These are phyloP conservation scores for Pseudopithomyces chartarum DNA, from an alignment of 2,329 filamentous ascomycete species.

Conservation along the genomic window DNA sequence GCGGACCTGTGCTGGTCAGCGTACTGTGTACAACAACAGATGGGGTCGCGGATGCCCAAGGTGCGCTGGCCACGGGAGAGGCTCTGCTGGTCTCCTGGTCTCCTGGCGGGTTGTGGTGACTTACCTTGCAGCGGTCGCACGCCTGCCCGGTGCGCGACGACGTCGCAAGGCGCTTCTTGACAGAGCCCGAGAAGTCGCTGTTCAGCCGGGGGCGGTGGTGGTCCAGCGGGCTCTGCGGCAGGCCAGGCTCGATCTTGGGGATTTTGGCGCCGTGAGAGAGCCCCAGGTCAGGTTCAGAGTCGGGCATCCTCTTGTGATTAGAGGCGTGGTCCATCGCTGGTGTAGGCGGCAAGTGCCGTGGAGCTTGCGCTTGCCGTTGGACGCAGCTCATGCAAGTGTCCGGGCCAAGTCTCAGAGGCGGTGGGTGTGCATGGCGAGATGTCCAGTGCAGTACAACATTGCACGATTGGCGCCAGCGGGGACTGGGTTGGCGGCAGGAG, in stretches of 20 bases:
- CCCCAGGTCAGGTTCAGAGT: slow-evolving; percentile 16
- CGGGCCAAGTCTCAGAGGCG: background rate
- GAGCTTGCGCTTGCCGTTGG: slow-evolving; percentile 1
- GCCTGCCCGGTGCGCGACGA: slow-evolving; percentile 77
- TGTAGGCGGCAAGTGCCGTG: slow-evolving; percentile 2
- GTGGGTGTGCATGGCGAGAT: background rate
- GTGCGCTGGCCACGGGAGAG: background rate
- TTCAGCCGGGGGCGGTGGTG: slow-evolving; percentile 11
- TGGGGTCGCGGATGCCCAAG: background rate
- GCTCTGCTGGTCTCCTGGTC: background rate
- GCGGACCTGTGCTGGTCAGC: slow-evolving; percentile 61
- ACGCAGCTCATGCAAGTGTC: background rate
- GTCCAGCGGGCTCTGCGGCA: slow-evolving; percentile 20
- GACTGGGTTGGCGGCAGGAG: background rate
- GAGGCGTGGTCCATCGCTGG: slow-evolving; percentile 2
- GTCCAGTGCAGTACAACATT: background rate
- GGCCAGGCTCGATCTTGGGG: slow-evolving; percentile 39
- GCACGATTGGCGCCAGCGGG: background rate
- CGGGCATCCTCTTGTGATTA: slow-evolving; percentile 1
- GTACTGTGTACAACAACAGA: background rate
- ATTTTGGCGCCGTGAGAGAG: slow-evolving; percentile 28
- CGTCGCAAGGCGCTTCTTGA: slow-evolving; percentile 59
- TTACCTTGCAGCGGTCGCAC: slow-evolving; percentile 85
- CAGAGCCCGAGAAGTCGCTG: slow-evolving; percentile 42
- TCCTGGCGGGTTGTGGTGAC: slow-evolving; percentile 21